A percentile compares a stretch with the other conserved stretches of the same genome.
These are phyloP conservation scores for Cercospora beticola DNA, from an alignment of 2,329 filamentous ascomycete species.

Conservation along the genomic window DNA sequence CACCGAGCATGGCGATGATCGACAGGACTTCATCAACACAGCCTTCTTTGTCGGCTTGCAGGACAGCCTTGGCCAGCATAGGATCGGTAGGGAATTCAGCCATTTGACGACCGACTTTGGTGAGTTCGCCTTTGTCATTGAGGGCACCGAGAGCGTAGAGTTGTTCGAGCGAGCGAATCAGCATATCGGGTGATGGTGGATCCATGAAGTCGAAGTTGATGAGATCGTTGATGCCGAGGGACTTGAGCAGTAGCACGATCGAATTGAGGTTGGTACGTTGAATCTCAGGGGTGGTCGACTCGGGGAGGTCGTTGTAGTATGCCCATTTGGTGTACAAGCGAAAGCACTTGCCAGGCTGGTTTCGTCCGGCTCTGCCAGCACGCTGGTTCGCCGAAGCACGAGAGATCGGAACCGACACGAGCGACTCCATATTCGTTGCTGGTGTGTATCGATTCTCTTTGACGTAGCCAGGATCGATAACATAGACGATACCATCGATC, in stretches of 20 bases:
- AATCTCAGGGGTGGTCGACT: conserved; percentile 89
- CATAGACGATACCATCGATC: conserved; percentile 93
- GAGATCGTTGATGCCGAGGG: conserved; percentile 86
- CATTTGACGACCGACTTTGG: conserved; percentile 89
- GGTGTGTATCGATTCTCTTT: conserved; percentile 96
- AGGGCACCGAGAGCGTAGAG: conserved; percentile 87
- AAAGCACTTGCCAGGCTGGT: conserved; percentile 90
- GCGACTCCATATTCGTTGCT: conserved; percentile 84
- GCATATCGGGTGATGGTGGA: conserved; percentile 80
- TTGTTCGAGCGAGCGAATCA: conserved; percentile 85
- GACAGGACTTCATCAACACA: conserved; percentile 91
- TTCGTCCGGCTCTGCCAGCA: conserved; percentile 87
- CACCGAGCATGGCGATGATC: conserved; percentile 90
- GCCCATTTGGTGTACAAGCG: conserved; percentile 90
- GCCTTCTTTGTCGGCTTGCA: conserved; percentile 85
- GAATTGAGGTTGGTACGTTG: conserved; percentile 83
- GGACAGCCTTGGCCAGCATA: conserved; percentile 83
- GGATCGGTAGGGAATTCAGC: conserved; percentile 91
- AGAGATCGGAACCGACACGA: conserved; percentile 88
- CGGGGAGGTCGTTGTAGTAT: conserved; percentile 84
- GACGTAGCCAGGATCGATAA: conserved; percentile 91
- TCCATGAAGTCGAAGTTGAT: conserved; percentile 97
- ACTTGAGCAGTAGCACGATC: conserved; percentile 82
- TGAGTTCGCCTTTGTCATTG: conserved; percentile 84
- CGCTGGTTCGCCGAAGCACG: conserved; percentile 90